These are phyloP conservation scores for Coccomyxa subellipsoidea DNA, from an alignment of 163 green algal genomes.

Conservation along the genomic window DNA sequence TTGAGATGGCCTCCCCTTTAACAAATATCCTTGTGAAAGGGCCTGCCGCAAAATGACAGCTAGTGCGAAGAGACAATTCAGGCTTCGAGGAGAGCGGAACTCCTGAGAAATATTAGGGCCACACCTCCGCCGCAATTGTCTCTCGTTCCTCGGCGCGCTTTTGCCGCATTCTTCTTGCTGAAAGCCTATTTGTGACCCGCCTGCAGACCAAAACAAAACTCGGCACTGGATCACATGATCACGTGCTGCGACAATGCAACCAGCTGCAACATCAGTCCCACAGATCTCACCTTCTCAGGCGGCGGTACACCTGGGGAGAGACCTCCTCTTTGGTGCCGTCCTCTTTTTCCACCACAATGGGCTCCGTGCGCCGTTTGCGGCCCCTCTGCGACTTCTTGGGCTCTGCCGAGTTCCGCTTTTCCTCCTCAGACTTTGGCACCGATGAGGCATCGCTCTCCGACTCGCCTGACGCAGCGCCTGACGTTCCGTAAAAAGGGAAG, in stretches of 20 bases:
- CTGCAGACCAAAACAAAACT: not conserved
- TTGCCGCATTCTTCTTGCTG: slow-evolving; percentile 11
- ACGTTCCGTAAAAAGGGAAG: too few relatives aligned
- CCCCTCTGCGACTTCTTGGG: not conserved
- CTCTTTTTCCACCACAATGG: slow-evolving; percentile 11
- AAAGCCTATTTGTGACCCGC: slow-evolving; percentile 14
- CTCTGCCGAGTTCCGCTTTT: not conserved
- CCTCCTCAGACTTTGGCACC: not conserved
- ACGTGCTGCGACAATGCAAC: not conserved
- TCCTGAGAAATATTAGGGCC: too few relatives aligned
- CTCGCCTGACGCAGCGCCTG: not conserved
- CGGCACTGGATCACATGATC: not conserved
- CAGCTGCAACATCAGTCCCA: not conserved
- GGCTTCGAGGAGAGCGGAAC: too few relatives aligned
- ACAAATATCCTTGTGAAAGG: too few relatives aligned
- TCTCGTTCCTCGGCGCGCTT: slow-evolving; percentile 14
- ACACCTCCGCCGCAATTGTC: not conserved
- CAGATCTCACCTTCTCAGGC: slow-evolving; percentile 3
- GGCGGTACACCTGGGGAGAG: slow-evolving; percentile 2
- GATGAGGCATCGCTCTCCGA: not conserved
- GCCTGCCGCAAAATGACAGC: too few relatives aligned
- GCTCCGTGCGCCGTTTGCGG: slow-evolving; percentile 15
- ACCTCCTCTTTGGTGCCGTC: slow-evolving; percentile 6
- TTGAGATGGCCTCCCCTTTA: too few relatives aligned
- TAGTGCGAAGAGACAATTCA: too few relatives aligned